Evolutionary conservation across 202 grass and related monocot genomes (phyloP), one percentile per base, ranked within the genome.

Genomic region (Eragrostis tef): DNA sequence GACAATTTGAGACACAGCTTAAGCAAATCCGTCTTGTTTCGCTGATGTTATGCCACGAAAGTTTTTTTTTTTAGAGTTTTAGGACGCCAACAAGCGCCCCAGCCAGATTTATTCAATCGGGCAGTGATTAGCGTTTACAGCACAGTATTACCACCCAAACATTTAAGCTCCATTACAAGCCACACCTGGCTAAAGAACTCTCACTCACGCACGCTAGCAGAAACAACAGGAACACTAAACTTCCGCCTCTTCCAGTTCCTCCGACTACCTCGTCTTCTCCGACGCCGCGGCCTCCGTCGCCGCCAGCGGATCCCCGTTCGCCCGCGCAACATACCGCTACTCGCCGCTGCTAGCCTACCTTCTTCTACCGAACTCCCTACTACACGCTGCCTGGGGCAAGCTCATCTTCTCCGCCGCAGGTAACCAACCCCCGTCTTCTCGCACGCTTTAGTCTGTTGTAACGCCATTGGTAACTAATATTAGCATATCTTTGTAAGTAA

Each of bases 231-330:
- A n/a, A n/a, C n/a, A n/a, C n/a, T n/a, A n/a, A n/a, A n/a, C n/a
- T n/a, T n/a, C n/a, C n/a, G n/a, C n/a, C n/a, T n/a, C n/a, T n/a
- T n/a, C n/a, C n/a, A n/a, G n/a, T n/a, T n/a, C n/a, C n/a, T n/a
- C n/a, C 60, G 92, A 94, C 75, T 98, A 94, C 88, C 86, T 98
- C 74, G 88, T 98, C 64, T 98, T 98, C 83, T 98, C 92, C 77
- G 95, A 98, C 26, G 92, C 95, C 43, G 82, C 95, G 7, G 86
- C 90, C 11, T 78, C 93, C 77, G 88, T 98, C 11, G 88, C 88
- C 43, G 60, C 65, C 11, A 89, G 90, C 45, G 86, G 76, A 11
- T 91, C 96, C 21, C 96, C 96, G 24, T 95, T 98, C 43, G 96
- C 87, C n/a, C 92, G 90, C 19, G 85, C 85, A 9, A 95, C 95